Base-by-base conservation (phyloP, 1,284 basidiomycete species). In the Boletellus deceptivus region DNA sequence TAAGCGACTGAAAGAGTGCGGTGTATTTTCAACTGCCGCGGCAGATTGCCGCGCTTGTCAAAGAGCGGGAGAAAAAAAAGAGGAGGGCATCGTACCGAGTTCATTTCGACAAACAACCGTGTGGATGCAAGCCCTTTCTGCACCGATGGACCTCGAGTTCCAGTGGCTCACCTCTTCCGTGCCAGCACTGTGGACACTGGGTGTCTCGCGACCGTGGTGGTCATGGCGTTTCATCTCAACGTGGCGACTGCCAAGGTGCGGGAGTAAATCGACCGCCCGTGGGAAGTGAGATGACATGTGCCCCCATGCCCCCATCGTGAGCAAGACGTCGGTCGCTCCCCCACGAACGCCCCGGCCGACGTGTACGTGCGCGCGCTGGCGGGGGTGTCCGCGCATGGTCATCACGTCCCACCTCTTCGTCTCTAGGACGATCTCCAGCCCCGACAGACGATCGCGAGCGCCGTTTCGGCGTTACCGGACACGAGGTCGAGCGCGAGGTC, bases 351-450 rank as follows among this genome's bases (percentile, higher is more conserved):
- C 78, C 44, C 68, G 73, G n/a, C 72, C 74, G 44, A 77, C 65
- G 38, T 58, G 58, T 34, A 72, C 73, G 1, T 22, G 22, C 22
- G 22, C 22, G 4, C 22, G 22, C 22, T 22, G 22, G 22, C 22
- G 22, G 22, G 22, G 4, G 22, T 59, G 70, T 76, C 53, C 69
- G 50, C 14, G n/a, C n/a, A n/a, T n/a, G n/a, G n/a, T n/a, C n/a
- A n/a, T n/a, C n/a, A 4, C 72, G 52, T 78, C 77, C 76, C 75
- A 78, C 61, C 70, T 73, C 58, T 75, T 77, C 64, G 77, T 71
- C 61, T 78, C 75, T 51, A 79, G 59, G 22, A 76, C 64, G 75
- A 77, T 76, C 55, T 78, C 76, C 78, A 37, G 78, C 63, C 17
- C 77, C 78, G 25, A 76, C 75, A 29, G 8, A 79, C 71, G 50